Percentiles rank a stretch among this genome's conserved stretches.
Evolutionary conservation across 805 yeast species (phyloP).

Genomic region (Grigorovia humatica): DNA sequence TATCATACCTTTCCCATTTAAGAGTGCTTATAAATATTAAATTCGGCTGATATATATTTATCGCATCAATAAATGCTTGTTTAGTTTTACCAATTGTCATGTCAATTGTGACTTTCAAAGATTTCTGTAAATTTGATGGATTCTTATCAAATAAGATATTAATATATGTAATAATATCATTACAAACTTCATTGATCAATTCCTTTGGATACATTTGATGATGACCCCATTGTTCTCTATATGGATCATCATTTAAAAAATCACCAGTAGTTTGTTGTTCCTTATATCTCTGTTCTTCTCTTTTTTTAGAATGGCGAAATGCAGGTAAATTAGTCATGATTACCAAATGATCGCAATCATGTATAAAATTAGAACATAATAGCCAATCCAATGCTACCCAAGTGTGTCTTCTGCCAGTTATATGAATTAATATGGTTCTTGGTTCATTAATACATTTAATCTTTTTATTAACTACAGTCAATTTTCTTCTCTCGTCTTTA

Average conservation of each 20-base stretch:
- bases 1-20: conserved; percentile 20
- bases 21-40: conserved; percentile 17
- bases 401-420: conserved; percentile 62
- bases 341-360: conserved; percentile 56
- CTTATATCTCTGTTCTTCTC: not conserved
- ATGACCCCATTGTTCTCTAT: conserved; percentile 9
- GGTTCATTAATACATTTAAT: conserved; percentile 17
- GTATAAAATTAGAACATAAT: conserved; percentile 35
- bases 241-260: not conserved
- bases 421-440: conserved; percentile 50
- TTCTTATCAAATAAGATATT: conserved; percentile 5
- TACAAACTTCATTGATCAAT: conserved; percentile 10
- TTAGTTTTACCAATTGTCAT: conserved; percentile 20
- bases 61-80: conserved; percentile 18
- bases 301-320: conserved; percentile 1
- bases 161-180: conserved; percentile 19
- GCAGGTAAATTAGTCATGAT: conserved; percentile 37
- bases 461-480: conserved; percentile 9
- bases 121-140: conserved; percentile 12
- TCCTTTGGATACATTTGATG: conserved; percentile 15
- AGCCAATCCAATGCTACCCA: conserved; percentile 77
- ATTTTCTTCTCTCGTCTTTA: conserved; percentile 12
- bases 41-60: conserved; percentile 25
- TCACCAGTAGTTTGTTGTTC: not conserved
- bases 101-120: conserved; percentile 21